Evolutionary conservation across 805 yeast genomes (phyloP).

Genomic region (Saccharomyces paradoxus): DNA sequence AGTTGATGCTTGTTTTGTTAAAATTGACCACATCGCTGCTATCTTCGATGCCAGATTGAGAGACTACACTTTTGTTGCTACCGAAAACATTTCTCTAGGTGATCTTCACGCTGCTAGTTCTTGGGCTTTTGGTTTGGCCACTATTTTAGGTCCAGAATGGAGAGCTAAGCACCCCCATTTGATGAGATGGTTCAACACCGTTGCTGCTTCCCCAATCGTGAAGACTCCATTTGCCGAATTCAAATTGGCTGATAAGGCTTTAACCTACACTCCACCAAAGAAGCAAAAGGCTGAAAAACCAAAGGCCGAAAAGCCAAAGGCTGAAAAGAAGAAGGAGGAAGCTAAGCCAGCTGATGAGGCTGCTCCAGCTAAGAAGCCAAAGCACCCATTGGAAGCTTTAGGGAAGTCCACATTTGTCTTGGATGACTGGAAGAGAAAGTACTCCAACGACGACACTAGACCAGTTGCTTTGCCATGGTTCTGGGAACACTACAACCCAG

Average conservation of each 20-base stretch:
- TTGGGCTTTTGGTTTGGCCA: slow-evolving; percentile 32
- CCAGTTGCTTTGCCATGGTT: slow-evolving; percentile 92
- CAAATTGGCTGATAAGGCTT: slow-evolving; percentile 54
- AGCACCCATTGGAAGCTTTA: slow-evolving; percentile 83
- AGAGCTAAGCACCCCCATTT: slow-evolving; percentile 53
- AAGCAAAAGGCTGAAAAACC: slow-evolving; percentile 42
- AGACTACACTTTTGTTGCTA: slow-evolving; percentile 63
- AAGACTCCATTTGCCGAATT: slow-evolving; percentile 41
- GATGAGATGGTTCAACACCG: slow-evolving; percentile 68
- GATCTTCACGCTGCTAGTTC: slow-evolving; percentile 19
- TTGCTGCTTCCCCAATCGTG: slow-evolving; percentile 39
- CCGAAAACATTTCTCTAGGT: slow-evolving; percentile 50
- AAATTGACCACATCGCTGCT: slow-evolving; percentile 34
- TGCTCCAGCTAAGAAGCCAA: slow-evolving; percentile 51
- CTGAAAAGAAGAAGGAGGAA: slow-evolving; percentile 34
- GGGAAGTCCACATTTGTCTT: slow-evolving; percentile 63
- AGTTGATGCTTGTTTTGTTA: slow-evolving; percentile 39
- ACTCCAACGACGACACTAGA: slow-evolving; percentile 97
- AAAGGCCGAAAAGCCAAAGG: slow-evolving; percentile 34
- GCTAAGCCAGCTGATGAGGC: slow-evolving; percentile 22
- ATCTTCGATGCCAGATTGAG: slow-evolving; percentile 51
- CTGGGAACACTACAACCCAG: slow-evolving; percentile 90
- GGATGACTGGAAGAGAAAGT: slow-evolving; percentile 93
- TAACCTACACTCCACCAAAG: slow-evolving; percentile 60
- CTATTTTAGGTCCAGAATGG: slow-evolving; percentile 57